phyloP scores from a whole-genome alignment of 2,329 filamentous ascomycete species.

The Fusarium papillatum region DNA sequence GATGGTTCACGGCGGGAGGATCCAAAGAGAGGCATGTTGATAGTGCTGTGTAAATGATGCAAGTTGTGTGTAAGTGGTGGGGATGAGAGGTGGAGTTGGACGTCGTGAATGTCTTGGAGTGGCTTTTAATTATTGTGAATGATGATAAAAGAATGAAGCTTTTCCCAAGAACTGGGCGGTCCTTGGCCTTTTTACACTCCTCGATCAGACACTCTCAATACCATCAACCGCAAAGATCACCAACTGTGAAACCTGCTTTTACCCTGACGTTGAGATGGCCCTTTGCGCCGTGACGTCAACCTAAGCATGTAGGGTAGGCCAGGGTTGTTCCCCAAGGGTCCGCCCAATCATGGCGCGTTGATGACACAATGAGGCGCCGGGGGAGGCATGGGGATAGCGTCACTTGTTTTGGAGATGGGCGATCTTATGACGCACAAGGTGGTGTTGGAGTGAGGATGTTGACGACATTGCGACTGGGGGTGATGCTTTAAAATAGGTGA shows the following conservation, averaged over 20 bases:
- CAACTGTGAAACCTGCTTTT: conserved; percentile 35
- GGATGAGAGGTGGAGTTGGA: neutral
- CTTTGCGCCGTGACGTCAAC: conserved; percentile 31
- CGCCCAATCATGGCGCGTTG: conserved; percentile 20
- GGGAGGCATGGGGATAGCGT: conserved; percentile 12
- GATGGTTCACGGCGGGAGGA: conserved; percentile 44
- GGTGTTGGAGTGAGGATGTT: neutral
- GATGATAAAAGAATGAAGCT: conserved; percentile 24
- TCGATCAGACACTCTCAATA: neutral
- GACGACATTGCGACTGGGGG: conserved; percentile 7
- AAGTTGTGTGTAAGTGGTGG: neutral
- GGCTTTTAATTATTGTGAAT: neutral
- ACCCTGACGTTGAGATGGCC: neutral
- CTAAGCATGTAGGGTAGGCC: conserved; percentile 17
- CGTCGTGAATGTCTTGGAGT: neutral
- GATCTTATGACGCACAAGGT: conserved; percentile 23
- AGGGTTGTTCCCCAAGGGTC: conserved; percentile 10
- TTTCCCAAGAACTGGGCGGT: conserved; percentile 20
- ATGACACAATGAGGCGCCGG: conserved; percentile 26
- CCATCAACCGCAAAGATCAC: conserved; percentile 14
- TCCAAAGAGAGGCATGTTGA: conserved; percentile 50
- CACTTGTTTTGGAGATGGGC: neutral
- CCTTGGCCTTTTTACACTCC: conserved; percentile 34
- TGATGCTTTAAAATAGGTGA: neutral
- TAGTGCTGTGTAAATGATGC: neutral